phyloP scores from a whole-genome alignment of 176 grass and related monocot species.

The Themeda triandra region DNA sequence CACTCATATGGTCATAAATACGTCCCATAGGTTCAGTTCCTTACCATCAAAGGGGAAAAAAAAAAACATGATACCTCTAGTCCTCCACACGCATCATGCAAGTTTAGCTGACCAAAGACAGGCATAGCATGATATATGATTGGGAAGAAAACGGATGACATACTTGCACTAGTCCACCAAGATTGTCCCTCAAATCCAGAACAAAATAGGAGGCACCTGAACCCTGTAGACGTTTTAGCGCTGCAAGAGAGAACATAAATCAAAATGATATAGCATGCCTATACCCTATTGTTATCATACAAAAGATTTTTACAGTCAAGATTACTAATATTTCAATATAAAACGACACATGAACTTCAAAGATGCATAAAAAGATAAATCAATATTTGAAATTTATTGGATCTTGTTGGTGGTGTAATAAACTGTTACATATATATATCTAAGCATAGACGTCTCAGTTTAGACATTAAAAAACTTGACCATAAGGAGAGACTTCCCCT shows the following conservation, averaged over 20 bases:
- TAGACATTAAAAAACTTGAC: background rate
- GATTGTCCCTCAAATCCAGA: constrained; percentile 98
- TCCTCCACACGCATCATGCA: constrained; percentile 1
- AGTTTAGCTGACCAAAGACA: constrained; percentile 22
- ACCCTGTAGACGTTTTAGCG: constrained; percentile 70
- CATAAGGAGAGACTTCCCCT: background rate
- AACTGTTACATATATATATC: background rate
- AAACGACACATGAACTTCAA: constrained; percentile 5
- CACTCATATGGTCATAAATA: background rate
- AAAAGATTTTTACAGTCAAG: background rate
- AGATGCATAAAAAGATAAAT: constrained; percentile 22
- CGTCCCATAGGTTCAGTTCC: background rate
- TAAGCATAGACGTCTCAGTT: background rate
- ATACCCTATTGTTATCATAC: background rate
- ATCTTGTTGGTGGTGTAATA: background rate
- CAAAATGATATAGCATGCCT: constrained; percentile 19
- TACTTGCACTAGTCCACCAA: constrained; percentile 94
- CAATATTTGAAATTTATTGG: background rate
- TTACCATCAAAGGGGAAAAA: background rate
- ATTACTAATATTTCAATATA: constrained; percentile 3
- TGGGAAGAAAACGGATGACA: constrained; percentile 21
- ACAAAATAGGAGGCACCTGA: constrained; percentile 84
- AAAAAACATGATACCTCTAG: background rate
- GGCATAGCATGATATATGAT: background rate
- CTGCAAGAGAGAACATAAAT: constrained; percentile 49